phyloP scores from a whole-genome alignment of 2,329 filamentous ascomycete species.

The Paecilomyces sp. region DNA sequence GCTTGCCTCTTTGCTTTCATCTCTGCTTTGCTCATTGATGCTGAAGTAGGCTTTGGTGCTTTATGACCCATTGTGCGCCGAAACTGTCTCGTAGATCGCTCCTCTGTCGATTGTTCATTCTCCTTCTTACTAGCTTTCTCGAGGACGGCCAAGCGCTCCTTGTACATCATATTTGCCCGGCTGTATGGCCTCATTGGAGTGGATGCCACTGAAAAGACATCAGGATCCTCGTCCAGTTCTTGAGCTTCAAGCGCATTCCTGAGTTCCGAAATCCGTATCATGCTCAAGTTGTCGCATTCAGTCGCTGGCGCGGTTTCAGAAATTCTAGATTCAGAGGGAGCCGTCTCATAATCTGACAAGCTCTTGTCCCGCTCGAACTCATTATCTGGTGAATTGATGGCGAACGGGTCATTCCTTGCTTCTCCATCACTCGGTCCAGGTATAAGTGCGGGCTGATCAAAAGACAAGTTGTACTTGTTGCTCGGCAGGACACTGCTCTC shows the following conservation, averaged over 20 bases:
- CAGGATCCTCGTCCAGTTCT: background rate
- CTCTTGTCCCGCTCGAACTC: constrained; percentile 1
- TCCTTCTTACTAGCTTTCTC: constrained; percentile 8
- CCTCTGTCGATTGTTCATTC: constrained; percentile 7
- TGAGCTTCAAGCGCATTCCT: background rate
- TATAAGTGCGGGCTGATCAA: constrained; percentile 13
- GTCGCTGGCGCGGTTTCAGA: background rate
- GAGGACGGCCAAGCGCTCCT: constrained; percentile 8
- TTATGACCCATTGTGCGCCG: constrained; percentile 25
- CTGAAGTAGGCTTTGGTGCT: constrained; percentile 9
- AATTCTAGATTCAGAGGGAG: background rate
- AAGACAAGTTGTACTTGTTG: constrained; percentile 2
- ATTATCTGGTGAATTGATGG: background rate
- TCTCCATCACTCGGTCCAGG: constrained; percentile 2
- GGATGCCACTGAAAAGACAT: background rate
- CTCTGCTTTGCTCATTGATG: constrained; percentile 10
- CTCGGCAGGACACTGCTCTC: background rate
- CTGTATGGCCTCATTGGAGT: background rate
- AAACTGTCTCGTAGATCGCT: constrained; percentile 16
- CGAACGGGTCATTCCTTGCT: background rate
- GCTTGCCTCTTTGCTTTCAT: constrained; percentile 17
- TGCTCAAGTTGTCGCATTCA: background rate
- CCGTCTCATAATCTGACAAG: background rate
- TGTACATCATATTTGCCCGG: constrained; percentile 1
- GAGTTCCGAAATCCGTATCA: background rate